Base-by-base conservation (phyloP, 257 asterid genomes). In the Voacanga thouarsii region DNA sequence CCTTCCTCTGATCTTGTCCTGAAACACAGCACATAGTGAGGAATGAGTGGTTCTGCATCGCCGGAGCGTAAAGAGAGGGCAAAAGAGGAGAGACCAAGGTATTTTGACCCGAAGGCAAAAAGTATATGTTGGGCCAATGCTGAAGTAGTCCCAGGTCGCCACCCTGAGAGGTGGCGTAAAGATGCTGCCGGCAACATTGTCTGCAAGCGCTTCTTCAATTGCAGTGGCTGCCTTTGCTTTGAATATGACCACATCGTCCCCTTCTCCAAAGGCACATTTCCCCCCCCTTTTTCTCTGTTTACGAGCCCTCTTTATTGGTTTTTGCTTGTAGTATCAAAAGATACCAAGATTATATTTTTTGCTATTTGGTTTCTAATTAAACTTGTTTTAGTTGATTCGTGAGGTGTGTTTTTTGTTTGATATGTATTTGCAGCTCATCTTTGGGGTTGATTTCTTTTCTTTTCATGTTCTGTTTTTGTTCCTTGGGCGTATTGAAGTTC, bases 151-250 rank as follows among this genome's bases (percentile, higher is more conserved):
- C 89, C 89, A 0, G 98, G 98, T 77, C 98, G 99, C 80, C 98
- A 95, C 83, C 98, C 99, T 15, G 98, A 93, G 79, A 87, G 99
- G 78, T 95, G 99, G 99, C 98, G 98, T 77, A 95, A 93, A 80
- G 99, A 95, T 63, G 88, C 92, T 49, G 99, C 98, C 41, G 99
- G 99, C 16, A 95, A 95, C 88, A 66, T 90, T 18, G 97, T 95
- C 85, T 95, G 99, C 87, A 94, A 89, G 78, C 97, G 97, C 79
- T 91, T 94, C 84, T 87, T 88, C 82, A 94, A 92, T 75, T 94
- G 98, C 80, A 84, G 84, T 7, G 98, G 98, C 19, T 94, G 98
- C 87, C 95, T 94, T 77, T 94, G 98, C 94, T 94, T 92, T 82
- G 97, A 94, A 84, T 92, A 94, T 45, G 97, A 92, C 85, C 97